Evolutionary conservation across 148 eudicot species (phyloP), one percentile per base, ranked within the genome.

Genomic region (Cornus suecica): DNA sequence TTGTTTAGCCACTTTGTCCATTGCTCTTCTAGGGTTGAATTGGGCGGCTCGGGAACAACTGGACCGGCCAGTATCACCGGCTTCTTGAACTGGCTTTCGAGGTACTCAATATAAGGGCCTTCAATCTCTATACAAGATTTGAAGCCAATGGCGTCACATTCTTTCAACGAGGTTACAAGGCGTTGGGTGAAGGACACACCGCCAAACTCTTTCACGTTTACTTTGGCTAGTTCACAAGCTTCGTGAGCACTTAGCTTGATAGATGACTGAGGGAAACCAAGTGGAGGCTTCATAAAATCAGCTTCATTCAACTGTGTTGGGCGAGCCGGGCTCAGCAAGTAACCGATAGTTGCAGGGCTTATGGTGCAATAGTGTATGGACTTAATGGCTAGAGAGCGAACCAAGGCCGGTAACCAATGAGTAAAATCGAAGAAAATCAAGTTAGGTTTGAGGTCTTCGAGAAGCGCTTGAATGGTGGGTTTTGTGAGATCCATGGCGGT

Each of bases 1-100:
- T 69, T 52, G 3, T 80, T 81, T 60, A 90, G 72, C 89, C 91
- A 87, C 31, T 27, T 51, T 10, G 77, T 82, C 81, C 86, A 79
- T 61, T 61, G 30, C 29, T 77, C 82, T 11, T 88, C 93, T 22
- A 84, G 83, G 10, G 66, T 27, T 24, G 77, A 77, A 10, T 54
- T 58, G 1, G 84, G 81, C 27, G 73, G 78, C 48, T 79, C 80
- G 1, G 91, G 91, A 78, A 87, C 51, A 25, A 90, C 79, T 0
- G 80, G 76, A 41, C 60, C 75, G 7, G 75, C 29, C 29, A 72
- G 31, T 23, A 61, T 32, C 24, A 72, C 62, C 1, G 77, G 69
- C 69, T 28, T 74, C 31, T 26, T 13, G n/a, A 65, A 74, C 10
- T 65, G 42, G 26, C 48, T 29, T 66, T 48, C 77, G 3, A 74